Base-by-base conservation (phyloP, 177 flowering plant species). In the Vitis hybrid region DNA sequence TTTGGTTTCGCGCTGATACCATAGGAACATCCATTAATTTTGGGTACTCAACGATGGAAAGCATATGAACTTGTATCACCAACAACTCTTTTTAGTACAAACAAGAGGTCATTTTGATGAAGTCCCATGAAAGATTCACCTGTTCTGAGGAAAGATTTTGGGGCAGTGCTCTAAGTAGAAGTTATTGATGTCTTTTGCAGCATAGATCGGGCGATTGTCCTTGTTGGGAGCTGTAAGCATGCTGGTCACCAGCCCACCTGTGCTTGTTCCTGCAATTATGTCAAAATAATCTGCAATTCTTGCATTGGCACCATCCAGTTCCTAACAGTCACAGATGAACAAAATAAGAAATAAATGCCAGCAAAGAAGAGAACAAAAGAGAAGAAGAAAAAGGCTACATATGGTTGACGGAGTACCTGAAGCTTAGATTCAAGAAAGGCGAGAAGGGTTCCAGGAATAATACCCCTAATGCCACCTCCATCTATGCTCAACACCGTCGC, bases 391-490 rank as follows among this genome's bases (percentile, higher is more conserved):
- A 39, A 39, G 8, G 45, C 45, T 39, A 39, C 20, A 18, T 7
- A 57, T 18, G 29, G 10, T 57, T 39, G 45, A 39, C 7, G 45
- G 19, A 48, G 18, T 33, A 76, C 79, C 70, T 76, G 79, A 65
- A 55, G 45, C 0, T 39, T 6, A 1, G 45, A 39, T 39, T 39
- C 45, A 39, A 39, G 45, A 39, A 39, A 39, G 55, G 66, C 71
- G 10, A 77, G 71, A 52, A 73, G 39, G 5, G 65, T 65, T 68
- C 73, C 71, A 1, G 79, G 79, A 60, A 77, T 73, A 29, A 77
- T 62, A 15, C 79, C 79, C 69, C 79, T 61, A 22, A 77, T 62
- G 22, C 79, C 79, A 15, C 79, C 79, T 55, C 79, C 79, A 33
- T 77, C 79, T 49, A 77, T 72, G 22, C 76, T 72, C 64, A 77